Evolutionary conservation across 371 early-diverging fungal species (phyloP).

Genomic region (Haplosporangium sp.): DNA sequence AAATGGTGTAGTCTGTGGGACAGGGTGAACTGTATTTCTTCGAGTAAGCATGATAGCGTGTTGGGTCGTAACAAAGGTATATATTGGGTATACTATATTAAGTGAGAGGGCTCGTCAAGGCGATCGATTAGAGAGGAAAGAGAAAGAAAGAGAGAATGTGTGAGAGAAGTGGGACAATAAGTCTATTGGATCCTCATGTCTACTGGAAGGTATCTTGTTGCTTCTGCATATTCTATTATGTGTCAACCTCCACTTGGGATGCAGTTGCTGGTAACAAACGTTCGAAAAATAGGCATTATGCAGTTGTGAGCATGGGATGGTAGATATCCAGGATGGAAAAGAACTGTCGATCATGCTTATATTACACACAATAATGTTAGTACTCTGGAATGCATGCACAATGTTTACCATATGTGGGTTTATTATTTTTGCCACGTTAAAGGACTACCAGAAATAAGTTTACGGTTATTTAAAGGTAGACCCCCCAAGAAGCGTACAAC

Average conservation of each 20-base stretch:
- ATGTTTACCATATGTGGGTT: too few relatives aligned
- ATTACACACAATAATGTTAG: neutral
- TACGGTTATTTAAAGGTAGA: too few relatives aligned
- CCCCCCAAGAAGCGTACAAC: too few relatives aligned
- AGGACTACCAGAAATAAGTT: too few relatives aligned
- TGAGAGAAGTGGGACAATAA: neutral
- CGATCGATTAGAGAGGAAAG: neutral
- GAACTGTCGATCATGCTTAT: neutral
- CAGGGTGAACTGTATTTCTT: conserved; percentile 35
- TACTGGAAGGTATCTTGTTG: neutral
- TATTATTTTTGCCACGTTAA: neutral
- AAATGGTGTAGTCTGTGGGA: neutral
- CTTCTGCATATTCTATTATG: conserved; percentile 25
- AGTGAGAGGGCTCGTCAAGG: neutral
- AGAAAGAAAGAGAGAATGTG: neutral
- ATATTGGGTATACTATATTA: neutral
- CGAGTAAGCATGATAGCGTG: conserved; percentile 12
- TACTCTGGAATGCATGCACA: neutral
- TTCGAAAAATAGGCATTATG: neutral
- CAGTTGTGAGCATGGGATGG: neutral
- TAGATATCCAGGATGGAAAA: conserved; percentile 1
- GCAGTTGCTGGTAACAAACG: neutral
- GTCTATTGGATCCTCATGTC: conserved; percentile 1
- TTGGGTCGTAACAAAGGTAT: neutral
- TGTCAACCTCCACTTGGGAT: conserved; percentile 4